These are phyloP conservation scores for Rhodosporidiobolus odoratus DNA, from an alignment of 768 basidiomycete species.

Conservation along the genomic window DNA sequence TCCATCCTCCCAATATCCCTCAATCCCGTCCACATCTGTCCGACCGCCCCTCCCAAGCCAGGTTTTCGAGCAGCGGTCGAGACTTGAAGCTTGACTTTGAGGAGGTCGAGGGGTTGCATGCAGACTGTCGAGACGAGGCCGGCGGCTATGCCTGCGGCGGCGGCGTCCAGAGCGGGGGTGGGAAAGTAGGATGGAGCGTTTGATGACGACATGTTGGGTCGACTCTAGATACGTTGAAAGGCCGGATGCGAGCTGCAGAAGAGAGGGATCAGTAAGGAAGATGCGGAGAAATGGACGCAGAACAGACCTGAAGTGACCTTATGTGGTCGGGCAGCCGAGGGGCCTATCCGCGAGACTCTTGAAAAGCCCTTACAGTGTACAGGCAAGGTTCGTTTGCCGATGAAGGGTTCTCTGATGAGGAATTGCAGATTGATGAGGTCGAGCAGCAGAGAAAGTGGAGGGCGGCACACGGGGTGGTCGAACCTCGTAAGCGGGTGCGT, in stretches of 20 bases:
- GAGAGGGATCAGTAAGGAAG: not conserved
- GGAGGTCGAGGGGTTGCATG: conserved; percentile 94
- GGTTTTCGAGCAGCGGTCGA: conserved; percentile 57
- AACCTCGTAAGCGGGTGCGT: no score
- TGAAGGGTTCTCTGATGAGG: no score
- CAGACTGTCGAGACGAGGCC: conserved; percentile 86
- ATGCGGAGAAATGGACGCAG: no score
- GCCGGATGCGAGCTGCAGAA: not conserved
- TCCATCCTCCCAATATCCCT: conserved; percentile 65
- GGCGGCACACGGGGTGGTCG: no score
- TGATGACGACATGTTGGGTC: not conserved
- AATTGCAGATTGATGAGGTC: no score
- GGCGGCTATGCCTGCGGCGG: conserved; percentile 84
- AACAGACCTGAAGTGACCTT: no score
- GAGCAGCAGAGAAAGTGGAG: no score
- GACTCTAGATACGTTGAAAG: no score
- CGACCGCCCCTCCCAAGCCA: conserved; percentile 53
- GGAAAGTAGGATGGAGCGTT: conserved; percentile 24
- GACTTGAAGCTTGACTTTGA: conserved; percentile 91
- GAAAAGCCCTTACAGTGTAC: no score
- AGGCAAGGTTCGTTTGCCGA: no score
- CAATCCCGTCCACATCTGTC: conserved; percentile 70
- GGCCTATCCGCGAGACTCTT: no score
- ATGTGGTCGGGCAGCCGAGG: no score
- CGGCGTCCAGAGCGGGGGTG: conserved; percentile 68